Conservation (phyloP, 371 early-diverging fungal species). For the Dinochytrium kinnereticum region DNA sequence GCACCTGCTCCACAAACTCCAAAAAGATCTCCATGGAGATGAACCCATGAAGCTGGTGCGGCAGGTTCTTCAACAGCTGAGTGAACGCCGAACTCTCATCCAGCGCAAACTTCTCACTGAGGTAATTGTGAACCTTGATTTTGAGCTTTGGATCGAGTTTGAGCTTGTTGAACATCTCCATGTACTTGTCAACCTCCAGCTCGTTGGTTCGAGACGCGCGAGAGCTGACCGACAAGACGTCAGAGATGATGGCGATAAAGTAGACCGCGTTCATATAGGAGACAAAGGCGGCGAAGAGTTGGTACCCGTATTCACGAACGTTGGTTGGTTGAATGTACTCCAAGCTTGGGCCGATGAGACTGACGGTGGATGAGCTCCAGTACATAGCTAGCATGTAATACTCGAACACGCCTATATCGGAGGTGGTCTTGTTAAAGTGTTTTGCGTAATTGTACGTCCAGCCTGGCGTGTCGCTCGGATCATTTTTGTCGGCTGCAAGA, state of each 20-base stretch:
- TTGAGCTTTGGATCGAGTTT: constrained; percentile 49
- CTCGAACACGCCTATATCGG: constrained; percentile 26
- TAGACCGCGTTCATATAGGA: constrained; percentile 47
- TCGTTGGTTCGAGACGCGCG: constrained; percentile 42
- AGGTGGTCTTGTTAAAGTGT: constrained; percentile 21
- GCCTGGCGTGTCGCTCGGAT: constrained; percentile 37
- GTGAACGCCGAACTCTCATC: constrained; percentile 40
- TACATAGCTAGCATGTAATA: constrained; percentile 45
- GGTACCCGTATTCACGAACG: constrained; percentile 44
- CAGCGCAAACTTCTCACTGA: constrained; percentile 49
- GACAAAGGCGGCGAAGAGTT: constrained; percentile 47
- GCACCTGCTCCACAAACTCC: constrained; percentile 49
- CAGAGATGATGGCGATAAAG: constrained; percentile 46
- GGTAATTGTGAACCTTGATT: constrained; percentile 49
- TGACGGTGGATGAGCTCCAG: constrained; percentile 45
- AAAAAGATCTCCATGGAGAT: constrained; percentile 55
- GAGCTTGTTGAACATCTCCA: constrained; percentile 53
- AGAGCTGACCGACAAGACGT: constrained; percentile 41
- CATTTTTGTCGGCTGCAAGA: constrained; percentile 39
- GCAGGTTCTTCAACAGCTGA: constrained; percentile 47
- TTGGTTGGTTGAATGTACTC: constrained; percentile 36
- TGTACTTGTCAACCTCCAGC: constrained; percentile 51
- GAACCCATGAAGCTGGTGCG: constrained; percentile 49
- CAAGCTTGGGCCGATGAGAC: constrained; percentile 41
- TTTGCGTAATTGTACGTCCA: constrained; percentile 40